Evolutionary conservation across 768 basidiomycete genomes (phyloP), one percentile per base, ranked within the genome.

Genomic region (Termitomyces sp.): DNA sequence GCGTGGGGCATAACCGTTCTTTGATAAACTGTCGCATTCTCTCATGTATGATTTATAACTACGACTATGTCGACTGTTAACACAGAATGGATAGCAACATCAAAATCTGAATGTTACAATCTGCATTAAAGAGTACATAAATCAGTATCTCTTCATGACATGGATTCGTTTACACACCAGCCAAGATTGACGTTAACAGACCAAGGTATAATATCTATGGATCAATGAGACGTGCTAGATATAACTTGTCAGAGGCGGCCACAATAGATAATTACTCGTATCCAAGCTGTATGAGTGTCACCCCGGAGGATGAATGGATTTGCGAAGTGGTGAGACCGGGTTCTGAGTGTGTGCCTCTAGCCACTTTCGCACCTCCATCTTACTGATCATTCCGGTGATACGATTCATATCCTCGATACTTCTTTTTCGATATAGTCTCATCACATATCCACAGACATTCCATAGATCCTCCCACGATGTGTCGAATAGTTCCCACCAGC

Each of bases 401-500:
- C 77, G 71, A 56, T 58, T 66, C 49, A 52, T 66, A 35, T 80
- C 77, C 55, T 77, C 80, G 26, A 78, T 76, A 10, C 70, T 75
- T 52, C 86, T 77, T 49, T 76, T 67, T 4, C 85, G 78, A 68
- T 90, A 98, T 3, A 98, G 73, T 41, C 87, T 79, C 88, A 92
- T 90, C 52, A 96, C 81, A 64, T 81, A 79, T n/a, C 92, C 93
- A 59, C 87, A 87, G 8, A 94, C 85, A 63, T 78, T 84, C 86
- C 88, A 89, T 28, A 97, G 78, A 64, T 97, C 95, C 54, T 94
- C 92, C 84, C 86, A 91, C 0, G 84, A 77, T 0, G 92, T 90
- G 67, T 98, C 97, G 66, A 99, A 99, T 6, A 98, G 76, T 45
- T 90, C 85, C 88, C 91, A 96, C 97, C 97, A 99, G 56, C 85